Evolutionary conservation across 805 yeast genomes (phyloP), one percentile per base, ranked within the genome.

Genomic region (Candida loeiensis): DNA sequence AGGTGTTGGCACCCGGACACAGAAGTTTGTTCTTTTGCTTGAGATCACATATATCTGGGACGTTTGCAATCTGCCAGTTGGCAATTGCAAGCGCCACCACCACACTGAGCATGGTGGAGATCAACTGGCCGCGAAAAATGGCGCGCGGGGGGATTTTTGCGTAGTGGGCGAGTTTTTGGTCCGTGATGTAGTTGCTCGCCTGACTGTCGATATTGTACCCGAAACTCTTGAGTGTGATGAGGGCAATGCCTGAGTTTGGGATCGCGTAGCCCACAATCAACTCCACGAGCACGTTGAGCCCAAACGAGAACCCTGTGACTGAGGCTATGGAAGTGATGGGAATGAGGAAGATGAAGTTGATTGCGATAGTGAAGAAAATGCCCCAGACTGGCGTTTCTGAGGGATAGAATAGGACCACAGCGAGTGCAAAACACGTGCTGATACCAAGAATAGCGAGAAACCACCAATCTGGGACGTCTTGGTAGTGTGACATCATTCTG

Each of bases 401-500:
- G 1, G 77, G 77, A 39, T 67, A 75, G 11, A 70, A 47, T 36
- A 66, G 50, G 6, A 76, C 76, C 44, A 73, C 64, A 0, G 67
- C 46, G n/a, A 76, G 55, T 55, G 69, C 58, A 31, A 74, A 58
- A 2, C 66, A 46, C 6, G 79, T 63, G 19, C 80, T 64, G 11
- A 64, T 46, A n/a, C 76, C 41, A 29, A 80, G 64, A 12, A 76
- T 62, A 3, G 58, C 44, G 3, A 61, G 50, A 50, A 74, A 82
- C 86, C 88, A 81, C 80, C 82, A 79, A 47, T 79, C 84, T 1
- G 95, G 93, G 15, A 80, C 86, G 47, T 82, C 88, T 27, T 71
- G 71, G 56, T 82, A 82, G 40, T 59, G 63, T 33, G 71, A 45
- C 81, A 79, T 79, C 73, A 78, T 76, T 34, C 62, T 64, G 41